Evolutionary conservation across 2,329 filamentous ascomycete genomes (phyloP).

Genomic region (Colletotrichum spaethianum): DNA sequence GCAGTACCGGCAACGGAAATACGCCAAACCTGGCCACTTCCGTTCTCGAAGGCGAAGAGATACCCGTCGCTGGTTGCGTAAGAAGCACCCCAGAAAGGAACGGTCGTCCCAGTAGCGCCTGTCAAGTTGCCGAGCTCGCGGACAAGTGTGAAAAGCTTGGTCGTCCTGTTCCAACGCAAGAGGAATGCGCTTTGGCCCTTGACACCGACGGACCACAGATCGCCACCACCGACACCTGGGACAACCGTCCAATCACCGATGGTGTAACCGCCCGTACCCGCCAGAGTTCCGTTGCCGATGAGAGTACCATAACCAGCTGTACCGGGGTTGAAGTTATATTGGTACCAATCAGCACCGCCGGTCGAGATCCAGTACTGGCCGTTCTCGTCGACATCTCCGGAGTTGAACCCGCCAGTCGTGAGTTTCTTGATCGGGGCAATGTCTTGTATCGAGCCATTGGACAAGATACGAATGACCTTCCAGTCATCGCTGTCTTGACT

Average conservation of each 20-base stretch:
- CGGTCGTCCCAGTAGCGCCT: constrained; percentile 2
- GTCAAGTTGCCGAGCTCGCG: constrained; percentile 39
- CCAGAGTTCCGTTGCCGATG: constrained; percentile 14
- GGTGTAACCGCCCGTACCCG: constrained; percentile 2
- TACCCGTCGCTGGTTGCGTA: constrained; percentile 41
- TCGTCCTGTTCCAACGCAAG: constrained; percentile 38
- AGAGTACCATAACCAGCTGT: constrained; percentile 40
- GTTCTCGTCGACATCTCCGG: constrained; percentile 45
- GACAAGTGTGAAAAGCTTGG: constrained; percentile 22
- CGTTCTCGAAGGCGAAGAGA: constrained; percentile 44
- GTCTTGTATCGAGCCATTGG: constrained; percentile 34
- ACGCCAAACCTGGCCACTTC: constrained; percentile 44
- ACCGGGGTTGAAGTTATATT: constrained; percentile 43
- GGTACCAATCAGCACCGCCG: constrained; percentile 37
- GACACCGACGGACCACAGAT: constrained; percentile 43
- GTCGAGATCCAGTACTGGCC: constrained; percentile 42
- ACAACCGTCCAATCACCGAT: constrained; percentile 45
- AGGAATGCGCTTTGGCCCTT: constrained; percentile 21
- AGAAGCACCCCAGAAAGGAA: constrained; percentile 39
- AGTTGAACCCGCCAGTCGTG: constrained; percentile 11
- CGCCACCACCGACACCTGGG: constrained; percentile 34
- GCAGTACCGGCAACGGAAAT: constrained; percentile 36
- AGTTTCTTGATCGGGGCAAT: constrained; percentile 24
- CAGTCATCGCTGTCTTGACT: neutral
- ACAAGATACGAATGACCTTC: constrained; percentile 44